Base-by-base conservation (phyloP, 768 basidiomycete genomes). In the Pholiota molesta region DNA sequence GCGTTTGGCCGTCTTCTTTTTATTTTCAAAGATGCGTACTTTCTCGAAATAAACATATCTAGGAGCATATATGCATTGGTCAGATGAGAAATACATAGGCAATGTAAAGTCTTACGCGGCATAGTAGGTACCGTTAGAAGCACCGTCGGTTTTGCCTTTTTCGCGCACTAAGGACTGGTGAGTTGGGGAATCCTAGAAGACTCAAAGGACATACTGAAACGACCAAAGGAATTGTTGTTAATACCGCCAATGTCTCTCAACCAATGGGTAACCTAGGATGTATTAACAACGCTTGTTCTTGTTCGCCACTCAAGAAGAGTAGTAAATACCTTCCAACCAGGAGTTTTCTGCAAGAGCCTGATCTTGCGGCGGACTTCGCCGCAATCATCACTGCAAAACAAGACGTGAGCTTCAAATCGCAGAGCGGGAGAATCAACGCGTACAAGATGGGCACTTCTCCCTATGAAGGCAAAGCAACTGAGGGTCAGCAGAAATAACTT, bases 11-110 rank as follows among this genome's bases (percentile, higher is more conserved):
- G 77, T 77, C 65, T 80, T 83, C 70, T 81, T 81, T 71, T 83
- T 82, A n/a, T 77, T 80, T 51, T 81, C 77, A 0, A 76, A 64
- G 59, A 82, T 79, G 42, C 80, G 71, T 39, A 77, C 71, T 67
- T 81, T 83, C 63, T 83, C 82, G 52, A 81, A 83, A 71, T 82
- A 82, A 16, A 78, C 72, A 63, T 81, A 83, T 28, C 80, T 81
- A 63, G 6, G 2, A 31, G 0, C 23, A 49, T 37, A 5, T 17
- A 9, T 31, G 19, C 28, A 4, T 26, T 49, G 53, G 58, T 31
- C 55, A 33, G 52, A 10, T 13, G 19, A 17, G n/a, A 21, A 0
- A 44, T 42, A 13, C 19, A n/a, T 37, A 57, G 31, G 8, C 9
- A 59, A 16, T 33, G 56, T 23, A 21, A 19, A 19, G 14, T 71